phyloP scores from a whole-genome alignment of 768 basidiomycete species.

The Naganishia onofrii region DNA sequence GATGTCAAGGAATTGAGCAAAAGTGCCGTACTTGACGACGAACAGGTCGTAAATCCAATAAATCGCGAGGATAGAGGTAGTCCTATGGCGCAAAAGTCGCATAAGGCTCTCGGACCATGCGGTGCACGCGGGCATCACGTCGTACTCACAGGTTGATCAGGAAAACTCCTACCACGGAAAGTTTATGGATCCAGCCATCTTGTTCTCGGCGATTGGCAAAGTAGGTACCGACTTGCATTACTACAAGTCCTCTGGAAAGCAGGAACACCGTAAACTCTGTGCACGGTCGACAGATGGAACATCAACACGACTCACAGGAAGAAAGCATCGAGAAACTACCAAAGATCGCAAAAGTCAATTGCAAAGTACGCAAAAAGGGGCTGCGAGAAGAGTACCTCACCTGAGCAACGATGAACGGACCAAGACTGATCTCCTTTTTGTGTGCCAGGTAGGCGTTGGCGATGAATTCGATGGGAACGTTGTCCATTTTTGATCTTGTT shows the following conservation, averaged over 20 bases:
- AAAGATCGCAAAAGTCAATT: background rate
- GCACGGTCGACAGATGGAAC: no score
- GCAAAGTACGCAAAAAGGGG: background rate
- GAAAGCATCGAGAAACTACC: constrained; percentile 25
- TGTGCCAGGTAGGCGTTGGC: constrained; percentile 10
- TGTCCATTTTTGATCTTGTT: background rate
- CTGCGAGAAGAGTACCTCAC: background rate
- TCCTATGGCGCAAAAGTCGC: no score
- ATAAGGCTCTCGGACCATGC: no score
- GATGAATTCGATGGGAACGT: background rate
- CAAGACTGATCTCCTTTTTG: constrained; percentile 19
- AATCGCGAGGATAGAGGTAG: constrained; percentile 13
- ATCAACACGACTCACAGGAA: constrained; percentile 17
- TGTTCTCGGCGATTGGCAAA: background rate
- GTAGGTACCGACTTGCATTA: constrained; percentile 25
- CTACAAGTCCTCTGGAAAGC: constrained; percentile 1
- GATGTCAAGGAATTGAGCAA: constrained; percentile 19
- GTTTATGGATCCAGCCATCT: background rate
- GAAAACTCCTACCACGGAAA: background rate
- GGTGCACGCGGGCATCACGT: no score
- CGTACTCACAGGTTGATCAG: constrained; percentile 6
- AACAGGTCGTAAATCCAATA: constrained; percentile 26
- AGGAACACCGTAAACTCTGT: no score
- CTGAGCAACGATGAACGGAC: constrained; percentile 26
- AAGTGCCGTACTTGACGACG: constrained; percentile 19